These are phyloP conservation scores for Astrocystis sublimbata DNA, from an alignment of 495 filamentous ascomycete genomes.

Conservation along the genomic window DNA sequence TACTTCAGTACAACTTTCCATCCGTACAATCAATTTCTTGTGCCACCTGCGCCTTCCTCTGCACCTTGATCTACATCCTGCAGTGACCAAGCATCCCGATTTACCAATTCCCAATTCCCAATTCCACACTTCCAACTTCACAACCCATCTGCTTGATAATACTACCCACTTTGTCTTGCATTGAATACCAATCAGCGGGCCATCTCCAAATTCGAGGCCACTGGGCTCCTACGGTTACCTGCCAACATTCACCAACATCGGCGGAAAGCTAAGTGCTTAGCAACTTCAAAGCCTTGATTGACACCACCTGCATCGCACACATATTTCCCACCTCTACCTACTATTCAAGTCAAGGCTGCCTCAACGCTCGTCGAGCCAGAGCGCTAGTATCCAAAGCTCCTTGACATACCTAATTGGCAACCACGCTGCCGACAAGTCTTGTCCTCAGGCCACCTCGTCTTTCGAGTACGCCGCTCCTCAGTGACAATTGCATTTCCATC, in stretches of 20 bases:
- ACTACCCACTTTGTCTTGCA: too few relatives aligned
- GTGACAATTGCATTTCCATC: too few relatives aligned
- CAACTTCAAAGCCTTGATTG: not conserved
- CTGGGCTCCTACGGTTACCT: not conserved
- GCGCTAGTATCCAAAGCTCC: not conserved
- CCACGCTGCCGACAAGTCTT: not conserved
- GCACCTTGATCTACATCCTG: too few relatives aligned
- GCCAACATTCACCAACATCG: not conserved
- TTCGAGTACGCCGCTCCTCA: too few relatives aligned
- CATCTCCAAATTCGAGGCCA: not conserved
- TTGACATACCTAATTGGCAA: not conserved
- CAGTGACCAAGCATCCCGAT: too few relatives aligned
- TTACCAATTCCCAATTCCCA: not conserved
- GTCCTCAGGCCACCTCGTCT: too few relatives aligned
- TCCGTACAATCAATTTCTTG: not conserved
- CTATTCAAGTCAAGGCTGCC: not conserved
- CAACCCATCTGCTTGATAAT: too few relatives aligned
- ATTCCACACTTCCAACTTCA: not conserved
- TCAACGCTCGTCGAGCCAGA: not conserved
- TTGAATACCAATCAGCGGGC: too few relatives aligned
- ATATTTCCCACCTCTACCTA: not conserved
- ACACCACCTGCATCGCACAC: not conserved
- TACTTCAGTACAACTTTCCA: too few relatives aligned
- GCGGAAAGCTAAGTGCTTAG: not conserved
- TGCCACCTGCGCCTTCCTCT: not conserved